Evolutionary conservation across 495 filamentous ascomycete species (phyloP).

Genomic region (Hypoxylon cercidicola): DNA sequence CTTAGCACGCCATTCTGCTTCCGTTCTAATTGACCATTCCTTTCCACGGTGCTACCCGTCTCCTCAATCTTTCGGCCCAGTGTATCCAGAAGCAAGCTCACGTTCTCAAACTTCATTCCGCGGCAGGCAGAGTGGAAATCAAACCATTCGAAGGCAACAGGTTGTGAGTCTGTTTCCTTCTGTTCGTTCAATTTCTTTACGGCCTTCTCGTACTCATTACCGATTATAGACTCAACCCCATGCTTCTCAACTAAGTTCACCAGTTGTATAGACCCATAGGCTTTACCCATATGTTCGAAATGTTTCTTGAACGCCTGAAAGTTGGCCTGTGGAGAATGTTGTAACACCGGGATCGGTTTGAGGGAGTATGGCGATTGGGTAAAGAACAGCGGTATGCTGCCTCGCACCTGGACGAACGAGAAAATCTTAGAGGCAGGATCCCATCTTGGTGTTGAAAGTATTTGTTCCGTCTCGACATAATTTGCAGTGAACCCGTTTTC

Average conservation of each 20-base stretch:
- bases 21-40: constrained; percentile 56
- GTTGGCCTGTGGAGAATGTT: constrained; percentile 81
- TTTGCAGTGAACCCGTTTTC: constrained; percentile 91
- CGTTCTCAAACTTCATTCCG: constrained; percentile 97
- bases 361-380: constrained; percentile 92
- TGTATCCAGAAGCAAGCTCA: constrained; percentile 76
- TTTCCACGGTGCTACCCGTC: constrained; percentile 71
- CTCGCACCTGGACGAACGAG: constrained; percentile 86
- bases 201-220: constrained; percentile 76
- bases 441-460: constrained; percentile 74
- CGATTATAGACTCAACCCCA: constrained; percentile 79
- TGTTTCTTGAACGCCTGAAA: constrained; percentile 80
- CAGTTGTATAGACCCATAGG: constrained; percentile 81
- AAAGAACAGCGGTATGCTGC: constrained; percentile 92
- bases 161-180: constrained; percentile 49
- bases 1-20: constrained; percentile 80
- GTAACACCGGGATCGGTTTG: constrained; percentile 83
- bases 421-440: constrained; percentile 69
- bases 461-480: constrained; percentile 91
- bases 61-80: constrained; percentile 70
- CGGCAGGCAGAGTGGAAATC: constrained; percentile 92
- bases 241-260: constrained; percentile 89
- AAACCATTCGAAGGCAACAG: constrained; percentile 86
- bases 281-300: constrained; percentile 69
- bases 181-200: constrained; percentile 71